Conservation (phyloP, 2,329 filamentous ascomycete species). For the Ophioceras dolichostomum region DNA sequence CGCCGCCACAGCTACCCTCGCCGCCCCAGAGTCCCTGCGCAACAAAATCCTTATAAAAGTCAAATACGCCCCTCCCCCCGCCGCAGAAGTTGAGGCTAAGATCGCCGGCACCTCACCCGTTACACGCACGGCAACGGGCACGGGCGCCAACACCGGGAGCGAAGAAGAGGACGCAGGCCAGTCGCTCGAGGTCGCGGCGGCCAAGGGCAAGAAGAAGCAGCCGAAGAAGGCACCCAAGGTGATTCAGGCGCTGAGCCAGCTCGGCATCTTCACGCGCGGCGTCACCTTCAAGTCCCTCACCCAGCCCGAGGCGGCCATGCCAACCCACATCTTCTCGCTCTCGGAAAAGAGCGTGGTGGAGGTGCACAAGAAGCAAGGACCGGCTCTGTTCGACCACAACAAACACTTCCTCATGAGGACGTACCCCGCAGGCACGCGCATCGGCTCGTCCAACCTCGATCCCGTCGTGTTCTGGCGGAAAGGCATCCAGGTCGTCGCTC, state of each 20-base stretch:
- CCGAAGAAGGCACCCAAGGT: conserved; percentile 47
- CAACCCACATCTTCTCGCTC: conserved; percentile 56
- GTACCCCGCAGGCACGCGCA: conserved; percentile 72
- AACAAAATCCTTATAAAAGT: conserved; percentile 79
- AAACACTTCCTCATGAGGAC: conserved; percentile 71
- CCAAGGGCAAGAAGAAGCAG: conserved; percentile 21
- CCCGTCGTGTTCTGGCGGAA: conserved; percentile 77
- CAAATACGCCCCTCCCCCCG: conserved; percentile 45
- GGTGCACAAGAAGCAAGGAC: conserved; percentile 35
- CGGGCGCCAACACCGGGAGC: neutral
- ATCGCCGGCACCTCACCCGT: too few species aligned
- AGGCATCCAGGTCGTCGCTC: conserved; percentile 78
- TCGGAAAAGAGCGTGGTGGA: conserved; percentile 53
- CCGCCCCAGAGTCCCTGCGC: conserved; percentile 56
- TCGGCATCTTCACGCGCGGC: conserved; percentile 75
- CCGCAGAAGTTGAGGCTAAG: too few species aligned
- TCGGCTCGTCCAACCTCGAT: conserved; percentile 78
- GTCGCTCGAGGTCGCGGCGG: conserved; percentile 5
- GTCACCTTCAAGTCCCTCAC: conserved; percentile 71
- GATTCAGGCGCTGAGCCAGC: conserved; percentile 57
- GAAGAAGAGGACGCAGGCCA: neutral
- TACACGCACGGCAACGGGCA: neutral
- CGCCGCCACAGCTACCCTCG: conserved; percentile 39
- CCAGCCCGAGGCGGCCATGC: conserved; percentile 57
- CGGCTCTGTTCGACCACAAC: conserved; percentile 67